Evolutionary conservation across 2,329 filamentous ascomycete species (phyloP).

Genomic region (Xylariales sp.): DNA sequence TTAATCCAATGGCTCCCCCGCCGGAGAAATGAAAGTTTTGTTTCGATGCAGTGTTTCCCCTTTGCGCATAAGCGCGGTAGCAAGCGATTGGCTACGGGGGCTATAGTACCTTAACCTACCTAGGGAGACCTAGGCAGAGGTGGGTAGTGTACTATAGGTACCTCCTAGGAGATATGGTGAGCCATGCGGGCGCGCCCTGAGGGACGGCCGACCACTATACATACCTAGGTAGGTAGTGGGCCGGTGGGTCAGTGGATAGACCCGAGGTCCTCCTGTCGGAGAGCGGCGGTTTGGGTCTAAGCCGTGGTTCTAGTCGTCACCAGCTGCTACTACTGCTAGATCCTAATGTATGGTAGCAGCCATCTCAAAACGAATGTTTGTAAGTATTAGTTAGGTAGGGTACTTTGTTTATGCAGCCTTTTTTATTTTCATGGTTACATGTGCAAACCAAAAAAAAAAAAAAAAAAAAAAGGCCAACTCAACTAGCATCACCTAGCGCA

Average conservation of each 20-base stretch:
- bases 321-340: not conserved
- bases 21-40: conserved; percentile 14
- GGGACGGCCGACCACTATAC: not conserved
- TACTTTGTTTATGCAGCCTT: conserved; percentile 2
- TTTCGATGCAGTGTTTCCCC: not conserved
- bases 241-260: conserved; percentile 1
- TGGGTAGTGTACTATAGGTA: no score
- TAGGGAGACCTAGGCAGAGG: no score
- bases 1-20: not conserved
- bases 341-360: no score
- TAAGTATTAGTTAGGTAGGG: not conserved
- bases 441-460: not conserved
- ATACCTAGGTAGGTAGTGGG: no score
- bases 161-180: not conserved
- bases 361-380: not conserved
- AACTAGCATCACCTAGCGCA: conserved; percentile 16
- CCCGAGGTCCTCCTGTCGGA: conserved; percentile 18
- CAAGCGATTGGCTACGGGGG: conserved; percentile 11
- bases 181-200: not conserved
- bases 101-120: not conserved
- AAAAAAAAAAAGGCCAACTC: not conserved
- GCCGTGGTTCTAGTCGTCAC: not conserved
- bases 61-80: conserved; percentile 16
- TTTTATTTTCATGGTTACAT: conserved; percentile 11
- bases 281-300: conserved; percentile 22